Conservation (phyloP, 1,284 basidiomycete species). For the Microbotryum violaceum region DNA sequence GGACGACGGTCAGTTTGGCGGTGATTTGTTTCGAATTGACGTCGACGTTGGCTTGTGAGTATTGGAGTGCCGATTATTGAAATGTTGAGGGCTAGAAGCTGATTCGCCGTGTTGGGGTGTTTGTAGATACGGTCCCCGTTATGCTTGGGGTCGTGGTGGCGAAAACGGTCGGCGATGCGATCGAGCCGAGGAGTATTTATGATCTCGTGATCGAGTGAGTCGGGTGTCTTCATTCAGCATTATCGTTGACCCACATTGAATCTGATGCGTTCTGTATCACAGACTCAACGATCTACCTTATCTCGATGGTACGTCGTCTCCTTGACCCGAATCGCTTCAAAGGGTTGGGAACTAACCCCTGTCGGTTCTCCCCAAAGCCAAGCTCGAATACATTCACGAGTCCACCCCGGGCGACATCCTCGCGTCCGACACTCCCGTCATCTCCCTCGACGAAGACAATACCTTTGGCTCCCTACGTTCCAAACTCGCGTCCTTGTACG, state of each 20-base stretch:
- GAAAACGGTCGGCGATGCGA: slow-evolving; percentile 57
- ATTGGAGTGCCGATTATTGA: too few species aligned
- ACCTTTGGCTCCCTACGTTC: slow-evolving; percentile 63
- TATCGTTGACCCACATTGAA: not conserved
- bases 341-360: slow-evolving; percentile 48
- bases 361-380: not conserved
- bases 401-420: slow-evolving; percentile 22
- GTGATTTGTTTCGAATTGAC: slow-evolving; percentile 98
- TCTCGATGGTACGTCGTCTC: slow-evolving; percentile 50
- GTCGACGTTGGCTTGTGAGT: not conserved
- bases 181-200: slow-evolving; percentile 36
- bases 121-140: slow-evolving; percentile 69
- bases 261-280: not conserved
- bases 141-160: slow-evolving; percentile 82
- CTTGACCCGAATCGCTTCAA: slow-evolving; percentile 61
- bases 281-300: slow-evolving; percentile 74
- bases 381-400: slow-evolving; percentile 28
- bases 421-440: slow-evolving; percentile 52
- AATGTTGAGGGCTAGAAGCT: too few species aligned
- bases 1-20: slow-evolving; percentile 79
- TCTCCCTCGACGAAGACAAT: slow-evolving; percentile 59
- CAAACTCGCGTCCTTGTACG: slow-evolving; percentile 55
- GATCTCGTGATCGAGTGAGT: slow-evolving; percentile 82
- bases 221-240: not conserved
- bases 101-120: slow-evolving; percentile 38